Base-by-base conservation (phyloP, 306 rosid genomes). In the Corylus avellana region DNA sequence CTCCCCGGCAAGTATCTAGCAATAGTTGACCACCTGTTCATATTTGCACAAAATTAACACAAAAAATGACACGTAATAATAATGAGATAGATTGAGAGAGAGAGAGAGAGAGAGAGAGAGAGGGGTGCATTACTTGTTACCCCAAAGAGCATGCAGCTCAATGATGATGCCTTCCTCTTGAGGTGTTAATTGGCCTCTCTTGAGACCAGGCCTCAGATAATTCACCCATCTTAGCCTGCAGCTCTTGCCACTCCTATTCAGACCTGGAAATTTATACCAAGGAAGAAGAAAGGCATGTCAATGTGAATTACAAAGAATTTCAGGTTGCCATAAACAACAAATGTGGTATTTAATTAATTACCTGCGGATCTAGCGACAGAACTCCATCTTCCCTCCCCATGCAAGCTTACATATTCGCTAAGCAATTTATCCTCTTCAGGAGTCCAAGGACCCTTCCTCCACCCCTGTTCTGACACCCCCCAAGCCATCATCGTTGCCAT, bases 221-320 rank as follows among this genome's bases (percentile, higher is more conserved):
- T 92, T 92, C 66, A 90, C 94, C 97, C 97, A 92, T 80, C 97
- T 89, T 59, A 92, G 83, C 70, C 97, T 87, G 85, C 94, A 89
- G 77, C 97, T 92, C 78, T 92, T 92, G 20, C 97, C 97, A 67
- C 79, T 88, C 77, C 95, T 86, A 53, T 89, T 90, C 81, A 92
- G 73, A 4, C 91, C 95, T 90, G 82, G n/a, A 77, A 47, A 76
- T 63, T 16, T 4, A 62, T 32, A 16, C 1, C 32, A 61, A 13
- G 29, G 16, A 14, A 62, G 12, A 13, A 29, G 37, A 5, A 12
- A 12, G 7, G 11, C 7, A 37, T 0, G 35, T 44, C 48, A 18
- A 37, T 8, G 7, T 18, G 18, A 39, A 17, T 18, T 17, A 17
- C 4, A 32, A 32, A 32, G 70, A 63, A 32, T 63, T 32, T 3